A percentile compares a stretch with the other conserved stretches of the same genome.
These are phyloP conservation scores for Primulina tabacum DNA, from an alignment of 257 asterid genomes.

Conservation along the genomic window DNA sequence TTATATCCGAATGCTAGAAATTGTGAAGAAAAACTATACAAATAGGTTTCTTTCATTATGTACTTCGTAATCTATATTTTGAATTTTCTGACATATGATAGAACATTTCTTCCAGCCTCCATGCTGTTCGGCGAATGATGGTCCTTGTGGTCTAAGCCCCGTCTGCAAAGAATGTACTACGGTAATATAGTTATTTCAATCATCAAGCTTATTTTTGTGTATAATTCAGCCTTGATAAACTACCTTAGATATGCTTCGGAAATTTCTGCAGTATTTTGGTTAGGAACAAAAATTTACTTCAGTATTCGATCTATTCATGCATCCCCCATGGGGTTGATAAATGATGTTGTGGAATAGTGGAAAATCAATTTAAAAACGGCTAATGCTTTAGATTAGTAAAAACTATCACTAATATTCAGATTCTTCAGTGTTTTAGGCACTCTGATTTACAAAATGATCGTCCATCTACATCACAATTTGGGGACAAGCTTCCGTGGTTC, in stretches of 20 bases:
- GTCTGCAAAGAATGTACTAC: slow-evolving; percentile 90
- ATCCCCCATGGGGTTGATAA: too few relatives aligned
- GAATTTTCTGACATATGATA: slow-evolving; percentile 9
- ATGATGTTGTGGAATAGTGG: too few relatives aligned
- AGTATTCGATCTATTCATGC: too few relatives aligned
- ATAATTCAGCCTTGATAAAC: not conserved
- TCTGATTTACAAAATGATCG: slow-evolving; percentile 84
- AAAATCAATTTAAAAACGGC: not conserved
- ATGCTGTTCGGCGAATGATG: slow-evolving; percentile 66
- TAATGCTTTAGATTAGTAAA: not conserved
- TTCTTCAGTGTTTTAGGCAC: slow-evolving; percentile 84
- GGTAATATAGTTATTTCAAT: slow-evolving; percentile 42
- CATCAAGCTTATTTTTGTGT: not conserved
- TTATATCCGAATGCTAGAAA: not conserved
- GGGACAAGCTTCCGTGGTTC: slow-evolving; percentile 94
- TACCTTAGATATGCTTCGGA: not conserved
- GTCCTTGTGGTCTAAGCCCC: slow-evolving; percentile 62
- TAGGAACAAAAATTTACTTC: not conserved
- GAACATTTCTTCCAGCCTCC: slow-evolving; percentile 70
- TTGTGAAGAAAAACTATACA: not conserved
- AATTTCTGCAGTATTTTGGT: not conserved
- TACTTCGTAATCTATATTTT: not conserved
- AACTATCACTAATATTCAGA: slow-evolving; percentile 27
- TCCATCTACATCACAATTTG: slow-evolving; percentile 77
- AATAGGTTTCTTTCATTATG: not conserved